phyloP scores from a whole-genome alignment of 495 filamentous ascomycete genomes.

The Daldinia bambusicola region DNA sequence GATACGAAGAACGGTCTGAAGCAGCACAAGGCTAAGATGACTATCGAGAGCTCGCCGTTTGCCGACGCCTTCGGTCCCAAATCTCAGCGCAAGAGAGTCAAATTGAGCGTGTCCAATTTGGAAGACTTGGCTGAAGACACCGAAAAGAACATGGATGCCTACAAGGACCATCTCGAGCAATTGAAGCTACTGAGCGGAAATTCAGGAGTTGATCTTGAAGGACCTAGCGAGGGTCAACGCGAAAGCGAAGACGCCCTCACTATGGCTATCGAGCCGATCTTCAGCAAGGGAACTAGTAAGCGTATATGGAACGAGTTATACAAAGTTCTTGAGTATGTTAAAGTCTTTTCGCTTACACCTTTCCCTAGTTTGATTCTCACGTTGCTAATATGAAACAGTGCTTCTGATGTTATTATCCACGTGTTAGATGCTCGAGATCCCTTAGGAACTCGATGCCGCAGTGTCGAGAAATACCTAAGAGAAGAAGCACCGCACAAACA shows the following conservation, averaged over 20 bases:
- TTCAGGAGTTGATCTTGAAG: conserved; percentile 63
- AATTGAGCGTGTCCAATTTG: conserved; percentile 80
- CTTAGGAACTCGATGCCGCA: conserved; percentile 85
- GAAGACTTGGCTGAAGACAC: conserved; percentile 85
- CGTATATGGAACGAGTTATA: conserved; percentile 98
- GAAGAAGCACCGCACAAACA: conserved; percentile 97
- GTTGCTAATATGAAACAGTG: conserved; percentile 29
- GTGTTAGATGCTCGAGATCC: conserved; percentile 95
- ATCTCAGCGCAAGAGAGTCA: conserved; percentile 88
- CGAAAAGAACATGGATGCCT: conserved; percentile 78
- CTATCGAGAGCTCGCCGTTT: conserved; percentile 86
- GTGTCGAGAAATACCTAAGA: conserved; percentile 91
- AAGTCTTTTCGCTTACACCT: not conserved
- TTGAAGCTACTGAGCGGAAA: conserved; percentile 75
- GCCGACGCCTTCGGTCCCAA: conserved; percentile 93
- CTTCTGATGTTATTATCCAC: conserved; percentile 94
- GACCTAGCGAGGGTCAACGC: conserved; percentile 51
- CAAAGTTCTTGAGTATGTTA: conserved; percentile 83
- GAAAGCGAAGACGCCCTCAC: conserved; percentile 65
- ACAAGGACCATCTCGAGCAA: conserved; percentile 80
- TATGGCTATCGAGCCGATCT: conserved; percentile 85
- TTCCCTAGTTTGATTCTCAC: too few species aligned
- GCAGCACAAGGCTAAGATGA: conserved; percentile 93
- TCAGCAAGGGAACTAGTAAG: conserved; percentile 92
- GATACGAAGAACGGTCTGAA: conserved; percentile 80